phyloP scores from a whole-genome alignment of 345 rosid genomes.

The Salix exigua region DNA sequence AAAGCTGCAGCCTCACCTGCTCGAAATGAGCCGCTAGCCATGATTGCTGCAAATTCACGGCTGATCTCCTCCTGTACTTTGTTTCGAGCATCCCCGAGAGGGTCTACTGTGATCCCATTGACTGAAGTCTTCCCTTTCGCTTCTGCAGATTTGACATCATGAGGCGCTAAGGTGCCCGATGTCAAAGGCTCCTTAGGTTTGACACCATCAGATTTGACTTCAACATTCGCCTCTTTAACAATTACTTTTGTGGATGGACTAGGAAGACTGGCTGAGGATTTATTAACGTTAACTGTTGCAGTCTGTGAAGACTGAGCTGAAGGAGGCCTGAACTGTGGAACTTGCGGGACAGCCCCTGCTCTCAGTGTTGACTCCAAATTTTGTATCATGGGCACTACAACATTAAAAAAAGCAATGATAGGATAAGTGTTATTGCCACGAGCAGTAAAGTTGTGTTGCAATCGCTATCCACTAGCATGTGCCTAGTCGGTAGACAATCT shows the following conservation, averaged over 20 bases:
- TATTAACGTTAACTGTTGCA: constrained; percentile 7
- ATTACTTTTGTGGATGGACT: not conserved
- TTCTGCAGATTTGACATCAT: constrained; percentile 34
- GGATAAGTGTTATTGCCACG: too few species aligned
- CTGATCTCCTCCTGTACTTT: constrained; percentile 86
- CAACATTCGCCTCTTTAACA: not conserved
- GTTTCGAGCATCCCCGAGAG: constrained; percentile 66
- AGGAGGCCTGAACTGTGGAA: constrained; percentile 69
- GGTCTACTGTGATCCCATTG: constrained; percentile 38
- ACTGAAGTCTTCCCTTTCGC: constrained; percentile 19
- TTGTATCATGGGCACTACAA: constrained; percentile 94
- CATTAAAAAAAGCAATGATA: not conserved
- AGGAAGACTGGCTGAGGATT: constrained; percentile 23
- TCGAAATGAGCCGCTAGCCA: constrained; percentile 76
- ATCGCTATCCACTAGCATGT: not conserved
- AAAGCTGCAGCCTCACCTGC: constrained; percentile 94
- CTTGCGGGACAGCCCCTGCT: constrained; percentile 87
- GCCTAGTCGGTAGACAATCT: not conserved
- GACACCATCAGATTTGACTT: constrained; percentile 11
- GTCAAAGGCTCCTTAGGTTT: constrained; percentile 21
- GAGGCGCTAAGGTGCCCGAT: constrained; percentile 13
- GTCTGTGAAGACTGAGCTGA: constrained; percentile 27
- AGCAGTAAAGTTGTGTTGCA: too few species aligned
- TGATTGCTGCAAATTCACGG: constrained; percentile 65
- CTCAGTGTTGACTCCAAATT: constrained; percentile 69